Conservation (phyloP, 1,139 yeast genomes). For the Blastobotrys persicus region DNA sequence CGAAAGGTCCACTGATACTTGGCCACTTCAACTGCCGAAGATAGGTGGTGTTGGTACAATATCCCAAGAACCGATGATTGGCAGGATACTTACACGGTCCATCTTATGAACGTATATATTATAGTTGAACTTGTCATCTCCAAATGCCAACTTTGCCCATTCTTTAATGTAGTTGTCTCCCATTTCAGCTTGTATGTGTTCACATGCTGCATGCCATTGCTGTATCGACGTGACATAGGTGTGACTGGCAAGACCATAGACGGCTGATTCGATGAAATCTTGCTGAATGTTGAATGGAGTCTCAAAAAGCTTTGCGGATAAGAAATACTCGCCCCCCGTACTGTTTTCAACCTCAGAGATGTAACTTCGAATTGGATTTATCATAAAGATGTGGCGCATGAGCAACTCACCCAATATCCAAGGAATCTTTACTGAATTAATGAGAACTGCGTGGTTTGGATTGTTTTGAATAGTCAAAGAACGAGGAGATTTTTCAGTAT, state of each 20-base stretch:
- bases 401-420: conserved; percentile 3
- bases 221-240: neutral
- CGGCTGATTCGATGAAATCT: neutral
- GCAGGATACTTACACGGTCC: neutral
- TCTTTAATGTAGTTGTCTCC: too few relatives aligned
- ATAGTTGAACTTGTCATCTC: neutral
- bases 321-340: too few relatives aligned
- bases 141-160: neutral
- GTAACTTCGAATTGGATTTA: neutral
- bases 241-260: neutral
- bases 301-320: neutral
- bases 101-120: neutral
- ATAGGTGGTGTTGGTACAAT: neutral
- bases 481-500: neutral
- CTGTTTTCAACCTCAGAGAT: too few relatives aligned
- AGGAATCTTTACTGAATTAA: neutral
- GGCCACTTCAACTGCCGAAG: too few relatives aligned
- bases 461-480: neutral
- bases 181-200: neutral
- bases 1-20: too few relatives aligned
- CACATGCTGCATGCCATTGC: neutral
- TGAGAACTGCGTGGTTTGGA: neutral
- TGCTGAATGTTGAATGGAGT: neutral
- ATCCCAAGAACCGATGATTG: conserved; percentile 2
- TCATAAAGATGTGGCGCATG: neutral